Conservation (phyloP, 192 early-diverging fungal species). For the Rhizoclosmatium globosum region DNA sequence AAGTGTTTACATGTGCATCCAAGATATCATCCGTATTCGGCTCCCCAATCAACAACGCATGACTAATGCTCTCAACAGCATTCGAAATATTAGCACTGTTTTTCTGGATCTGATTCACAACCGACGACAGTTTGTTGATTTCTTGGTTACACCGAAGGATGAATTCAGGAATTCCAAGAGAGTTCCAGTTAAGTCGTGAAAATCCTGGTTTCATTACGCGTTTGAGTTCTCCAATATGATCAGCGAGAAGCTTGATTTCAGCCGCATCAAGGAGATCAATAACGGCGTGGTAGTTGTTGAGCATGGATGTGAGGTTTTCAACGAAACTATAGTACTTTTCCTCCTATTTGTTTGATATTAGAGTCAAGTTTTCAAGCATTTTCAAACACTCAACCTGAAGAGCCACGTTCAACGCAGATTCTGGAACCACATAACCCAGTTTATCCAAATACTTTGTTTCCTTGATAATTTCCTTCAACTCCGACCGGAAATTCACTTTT, state of each 20-base stretch:
- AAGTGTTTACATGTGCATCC: constrained; percentile 61
- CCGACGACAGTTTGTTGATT: constrained; percentile 69
- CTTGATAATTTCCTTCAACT: constrained; percentile 67
- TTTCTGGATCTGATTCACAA: constrained; percentile 68
- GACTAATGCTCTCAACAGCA: constrained; percentile 60
- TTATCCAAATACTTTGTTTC: constrained; percentile 73
- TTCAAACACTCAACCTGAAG: constrained; percentile 52
- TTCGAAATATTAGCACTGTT: constrained; percentile 66
- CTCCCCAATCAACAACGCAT: constrained; percentile 58
- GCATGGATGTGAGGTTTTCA: constrained; percentile 64
- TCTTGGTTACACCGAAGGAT: constrained; percentile 67
- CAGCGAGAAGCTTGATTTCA: constrained; percentile 59
- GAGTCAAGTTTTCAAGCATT: background rate
- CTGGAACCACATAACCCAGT: constrained; percentile 63
- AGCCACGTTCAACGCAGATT: constrained; percentile 68
- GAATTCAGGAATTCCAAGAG: constrained; percentile 68
- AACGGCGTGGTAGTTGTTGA: constrained; percentile 55
- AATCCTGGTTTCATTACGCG: constrained; percentile 71
- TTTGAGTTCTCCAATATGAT: constrained; percentile 65
- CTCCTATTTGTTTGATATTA: constrained; percentile 48
- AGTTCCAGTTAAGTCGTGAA: constrained; percentile 70
- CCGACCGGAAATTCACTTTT: constrained; percentile 62
- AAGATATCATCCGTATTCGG: constrained; percentile 55
- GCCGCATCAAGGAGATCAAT: constrained; percentile 61
- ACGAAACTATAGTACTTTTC: constrained; percentile 67